Evolutionary conservation across 345 rosid genomes (phyloP).

Genomic region (Rhizophora mangle): DNA sequence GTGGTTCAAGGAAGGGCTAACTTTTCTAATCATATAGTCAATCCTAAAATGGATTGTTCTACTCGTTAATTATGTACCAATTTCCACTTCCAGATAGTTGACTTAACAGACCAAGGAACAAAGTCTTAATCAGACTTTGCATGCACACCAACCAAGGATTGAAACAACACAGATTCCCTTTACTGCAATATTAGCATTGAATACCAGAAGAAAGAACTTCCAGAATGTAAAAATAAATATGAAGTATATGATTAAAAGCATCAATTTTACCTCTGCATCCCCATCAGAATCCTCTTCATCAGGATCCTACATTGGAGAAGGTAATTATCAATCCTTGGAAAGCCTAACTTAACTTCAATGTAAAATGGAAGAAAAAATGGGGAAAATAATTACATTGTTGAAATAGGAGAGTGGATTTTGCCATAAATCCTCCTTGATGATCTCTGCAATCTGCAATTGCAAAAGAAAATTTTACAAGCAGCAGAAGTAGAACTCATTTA

Average conservation of each 20-base stretch:
- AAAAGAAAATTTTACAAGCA: slow-evolving; percentile 1
- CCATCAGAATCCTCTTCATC: slow-evolving; percentile 21
- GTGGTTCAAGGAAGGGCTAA: no score
- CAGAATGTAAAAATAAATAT: neutral
- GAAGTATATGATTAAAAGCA: neutral
- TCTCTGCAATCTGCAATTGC: slow-evolving; percentile 71
- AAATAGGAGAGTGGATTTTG: slow-evolving; percentile 86
- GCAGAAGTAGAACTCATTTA: neutral
- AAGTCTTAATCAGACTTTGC: neutral
- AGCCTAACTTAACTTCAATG: neutral
- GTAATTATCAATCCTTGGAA: neutral
- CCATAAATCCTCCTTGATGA: slow-evolving; percentile 95
- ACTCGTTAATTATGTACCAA: no score
- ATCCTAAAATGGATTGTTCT: no score
- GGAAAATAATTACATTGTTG: slow-evolving; percentile 52
- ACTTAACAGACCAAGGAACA: no score
- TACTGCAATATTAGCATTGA: neutral
- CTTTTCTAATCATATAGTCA: no score
- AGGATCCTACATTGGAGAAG: slow-evolving; percentile 20
- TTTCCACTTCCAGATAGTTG: no score
- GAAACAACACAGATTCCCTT: neutral
- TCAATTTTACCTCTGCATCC: slow-evolving; percentile 21
- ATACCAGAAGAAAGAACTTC: neutral
- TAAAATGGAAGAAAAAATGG: neutral
- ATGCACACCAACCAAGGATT: neutral